Conservation (phyloP, 305 asterid genomes). For the Fraxinus angustifolia region DNA sequence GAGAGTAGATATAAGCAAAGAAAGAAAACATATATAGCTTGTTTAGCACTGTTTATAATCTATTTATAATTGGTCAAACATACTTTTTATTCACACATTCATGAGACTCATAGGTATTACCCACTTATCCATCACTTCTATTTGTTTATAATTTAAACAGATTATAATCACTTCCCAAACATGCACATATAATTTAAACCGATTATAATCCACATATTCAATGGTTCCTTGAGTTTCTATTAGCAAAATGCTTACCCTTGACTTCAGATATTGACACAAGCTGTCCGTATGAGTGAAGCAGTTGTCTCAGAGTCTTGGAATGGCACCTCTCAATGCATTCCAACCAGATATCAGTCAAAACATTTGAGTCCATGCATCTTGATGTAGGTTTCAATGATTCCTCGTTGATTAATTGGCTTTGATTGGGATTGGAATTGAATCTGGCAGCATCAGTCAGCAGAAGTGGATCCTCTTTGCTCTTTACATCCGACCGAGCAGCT, state of each 20-base stretch:
- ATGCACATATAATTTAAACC: not conserved
- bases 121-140: not conserved
- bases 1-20: not conserved
- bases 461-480: not conserved
- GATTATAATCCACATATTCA: not conserved
- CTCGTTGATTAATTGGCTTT: constrained; percentile 20
- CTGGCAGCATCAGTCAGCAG: constrained; percentile 11
- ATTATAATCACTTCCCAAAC: not conserved
- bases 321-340: constrained; percentile 85
- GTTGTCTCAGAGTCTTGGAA: constrained; percentile 82
- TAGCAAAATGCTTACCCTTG: constrained; percentile 46
- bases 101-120: not conserved
- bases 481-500: not conserved
- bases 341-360: constrained; percentile 63
- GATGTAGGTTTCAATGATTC: constrained; percentile 27
- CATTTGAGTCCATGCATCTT: constrained; percentile 51
- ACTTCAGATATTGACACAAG: constrained; percentile 71
- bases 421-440: constrained; percentile 25
- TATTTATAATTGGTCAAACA: not conserved
- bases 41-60: not conserved
- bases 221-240: not conserved
- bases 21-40: not conserved
- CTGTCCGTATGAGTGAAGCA: constrained; percentile 72
- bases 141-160: not conserved
- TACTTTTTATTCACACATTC: not conserved